These are phyloP conservation scores for Iodosphaeria phyllophila DNA, from an alignment of 2,329 filamentous ascomycete genomes.

Conservation along the genomic window DNA sequence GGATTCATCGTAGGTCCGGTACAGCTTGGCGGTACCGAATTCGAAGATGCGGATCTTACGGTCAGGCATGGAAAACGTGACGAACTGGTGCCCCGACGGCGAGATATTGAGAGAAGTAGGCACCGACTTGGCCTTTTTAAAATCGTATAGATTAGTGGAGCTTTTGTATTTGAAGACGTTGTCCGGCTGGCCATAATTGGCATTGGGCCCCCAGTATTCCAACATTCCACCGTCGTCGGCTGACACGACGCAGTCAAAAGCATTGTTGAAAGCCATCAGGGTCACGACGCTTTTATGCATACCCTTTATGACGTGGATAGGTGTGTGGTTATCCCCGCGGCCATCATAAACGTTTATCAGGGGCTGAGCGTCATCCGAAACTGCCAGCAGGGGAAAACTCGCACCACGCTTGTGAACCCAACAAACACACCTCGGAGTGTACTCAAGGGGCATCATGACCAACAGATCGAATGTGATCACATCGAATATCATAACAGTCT, in stretches of 20 bases:
- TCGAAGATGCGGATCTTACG: conserved; percentile 88
- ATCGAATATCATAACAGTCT: conserved; percentile 65
- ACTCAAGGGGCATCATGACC: conserved; percentile 63
- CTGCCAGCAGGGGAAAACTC: conserved; percentile 70
- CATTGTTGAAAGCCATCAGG: conserved; percentile 76
- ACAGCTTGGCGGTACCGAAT: conserved; percentile 72
- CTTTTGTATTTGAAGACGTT: conserved; percentile 89
- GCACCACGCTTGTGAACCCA: conserved; percentile 83
- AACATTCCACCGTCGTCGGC: conserved; percentile 83
- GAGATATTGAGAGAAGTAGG: conserved; percentile 73
- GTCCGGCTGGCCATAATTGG: conserved; percentile 74
- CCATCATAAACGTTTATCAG: conserved; percentile 77
- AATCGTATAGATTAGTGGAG: conserved; percentile 85
- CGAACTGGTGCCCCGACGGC: conserved; percentile 70
- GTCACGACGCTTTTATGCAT: conserved; percentile 71
- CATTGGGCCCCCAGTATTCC: conserved; percentile 82
- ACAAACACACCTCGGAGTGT: conserved; percentile 61
- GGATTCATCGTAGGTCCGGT: conserved; percentile 90
- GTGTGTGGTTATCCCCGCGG: conserved; percentile 57
- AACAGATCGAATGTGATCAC: conserved; percentile 77
- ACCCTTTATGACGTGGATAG: conserved; percentile 58
- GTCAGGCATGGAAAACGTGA: conserved; percentile 80
- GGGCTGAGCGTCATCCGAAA: conserved; percentile 57
- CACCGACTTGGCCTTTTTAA: conserved; percentile 83
- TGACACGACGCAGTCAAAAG: conserved; percentile 79